Evolutionary conservation across 306 rosid genomes (phyloP), one percentile per base, ranked within the genome.

Genomic region (Quillaja saponaria): DNA sequence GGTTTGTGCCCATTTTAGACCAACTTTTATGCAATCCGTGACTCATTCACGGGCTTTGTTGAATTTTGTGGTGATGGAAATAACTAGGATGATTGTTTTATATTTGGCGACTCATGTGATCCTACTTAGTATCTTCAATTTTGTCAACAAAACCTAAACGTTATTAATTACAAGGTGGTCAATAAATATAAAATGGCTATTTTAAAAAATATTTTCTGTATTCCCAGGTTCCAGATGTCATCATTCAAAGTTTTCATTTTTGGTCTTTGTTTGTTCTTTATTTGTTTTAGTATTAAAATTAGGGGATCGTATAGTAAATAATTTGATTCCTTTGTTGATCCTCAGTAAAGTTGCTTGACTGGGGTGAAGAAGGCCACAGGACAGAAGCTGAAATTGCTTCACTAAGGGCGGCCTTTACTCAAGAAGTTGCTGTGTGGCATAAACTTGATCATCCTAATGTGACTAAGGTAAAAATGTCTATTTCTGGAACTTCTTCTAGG

Each of bases 371-470:
- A 71, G 96, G 94, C 19, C 98, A 92, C 56, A 82, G 98, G 48
- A 84, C 98, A 20, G 98, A 92, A 1, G 96, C 95, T 8, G 98
- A 92, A 86, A 83, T 92, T 66, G 96, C 96, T 21, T 88, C 98
- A 31, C 79, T 92, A 62, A 76, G 98, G 74, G 86, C 98, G 41
- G 98, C 98, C 65, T 92, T 92, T 76, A 86, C 94, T 3, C 98
- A 92, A 75, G 98, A 92, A 80, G 98, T 92, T 71, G 96, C 87
- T 16, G 98, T 92, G 55, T 92, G 98, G 98, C 96, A 92, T 79
- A 92, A 86, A 73, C 98, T 92, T 81, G 98, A 92, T 34, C 98
- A 92, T 77, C 96, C 96, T 69, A 92, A 92, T 76, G 94, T 92
- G 58, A 92, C 96, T 51, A 88, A 88, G 88, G 98, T 88, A 81